Evolutionary conservation across 2,329 filamentous ascomycete genomes (phyloP).

Genomic region (Penicillium fuscoglaucum): DNA sequence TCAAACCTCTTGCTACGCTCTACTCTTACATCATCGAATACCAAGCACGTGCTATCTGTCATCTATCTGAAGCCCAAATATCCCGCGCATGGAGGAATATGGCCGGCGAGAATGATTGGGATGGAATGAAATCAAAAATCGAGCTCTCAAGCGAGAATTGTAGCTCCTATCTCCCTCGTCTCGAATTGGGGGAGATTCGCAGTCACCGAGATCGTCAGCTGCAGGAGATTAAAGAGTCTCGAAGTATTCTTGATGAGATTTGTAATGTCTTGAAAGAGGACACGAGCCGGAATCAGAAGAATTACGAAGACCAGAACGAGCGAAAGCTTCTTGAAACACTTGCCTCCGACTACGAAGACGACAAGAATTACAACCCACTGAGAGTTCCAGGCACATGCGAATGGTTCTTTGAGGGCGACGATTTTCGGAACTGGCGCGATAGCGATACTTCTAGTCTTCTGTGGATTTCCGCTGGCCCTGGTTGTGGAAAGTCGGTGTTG

Average conservation of each 20-base stretch:
- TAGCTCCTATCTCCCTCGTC: neutral
- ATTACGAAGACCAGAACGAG: neutral
- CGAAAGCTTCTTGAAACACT: slow-evolving; percentile 21
- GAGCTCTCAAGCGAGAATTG: neutral
- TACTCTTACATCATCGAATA: slow-evolving; percentile 25
- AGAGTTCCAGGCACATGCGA: slow-evolving; percentile 35
- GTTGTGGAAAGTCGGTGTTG: neutral
- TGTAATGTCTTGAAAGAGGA: neutral
- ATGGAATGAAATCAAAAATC: neutral
- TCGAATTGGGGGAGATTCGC: neutral
- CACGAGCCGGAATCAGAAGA: neutral
- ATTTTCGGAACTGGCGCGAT: neutral
- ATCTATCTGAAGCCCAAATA: slow-evolving; percentile 3
- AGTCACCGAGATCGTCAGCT: neutral
- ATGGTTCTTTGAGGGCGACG: slow-evolving; percentile 30
- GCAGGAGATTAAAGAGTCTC: neutral
- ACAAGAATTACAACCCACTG: slow-evolving; percentile 33
- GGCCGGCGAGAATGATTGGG: slow-evolving; percentile 4
- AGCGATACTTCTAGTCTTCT: neutral
- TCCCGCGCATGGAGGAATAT: slow-evolving; percentile 19
- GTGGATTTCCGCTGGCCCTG: neutral
- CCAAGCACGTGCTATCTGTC: slow-evolving; percentile 13
- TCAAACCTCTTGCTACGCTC: slow-evolving; percentile 14
- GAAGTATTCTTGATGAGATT: neutral
- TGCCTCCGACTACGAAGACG: slow-evolving; percentile 26